Percentiles rank a stretch among this genome's conserved stretches.
phyloP scores from a whole-genome alignment of 2,329 filamentous ascomycete species.

The Aureobasidium sp. region DNA sequence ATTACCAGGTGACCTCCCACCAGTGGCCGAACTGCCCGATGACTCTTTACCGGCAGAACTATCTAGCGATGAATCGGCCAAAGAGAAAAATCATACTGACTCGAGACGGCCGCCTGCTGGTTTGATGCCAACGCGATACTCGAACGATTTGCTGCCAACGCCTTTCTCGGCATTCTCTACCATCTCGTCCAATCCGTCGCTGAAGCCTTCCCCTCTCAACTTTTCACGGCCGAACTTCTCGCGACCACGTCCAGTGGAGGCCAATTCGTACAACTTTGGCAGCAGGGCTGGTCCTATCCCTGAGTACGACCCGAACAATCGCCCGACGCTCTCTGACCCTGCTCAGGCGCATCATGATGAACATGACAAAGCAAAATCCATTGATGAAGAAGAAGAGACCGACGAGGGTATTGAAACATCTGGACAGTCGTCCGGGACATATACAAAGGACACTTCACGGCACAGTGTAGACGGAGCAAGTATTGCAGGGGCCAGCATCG shows the following conservation, averaged over 20 bases:
- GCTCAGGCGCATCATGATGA: background rate
- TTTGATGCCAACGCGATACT: background rate
- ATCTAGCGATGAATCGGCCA: background rate
- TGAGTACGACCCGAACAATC: background rate
- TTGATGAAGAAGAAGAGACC: background rate
- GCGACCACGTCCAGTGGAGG: constrained; percentile 18
- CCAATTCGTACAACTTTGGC: background rate
- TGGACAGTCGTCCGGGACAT: background rate
- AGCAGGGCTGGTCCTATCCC: background rate
- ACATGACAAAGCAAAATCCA: background rate
- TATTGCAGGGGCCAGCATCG: constrained; percentile 1
- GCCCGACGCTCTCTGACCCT: background rate
- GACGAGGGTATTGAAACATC: background rate
- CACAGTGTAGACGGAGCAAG: constrained; percentile 5
- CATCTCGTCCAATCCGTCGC: constrained; percentile 1
- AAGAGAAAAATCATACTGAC: background rate
- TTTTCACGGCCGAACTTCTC: constrained; percentile 28
- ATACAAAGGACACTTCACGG: background rate
- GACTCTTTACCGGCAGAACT: background rate
- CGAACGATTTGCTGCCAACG: background rate
- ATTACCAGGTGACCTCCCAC: constrained; percentile 1
- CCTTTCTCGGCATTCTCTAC: constrained; percentile 1
- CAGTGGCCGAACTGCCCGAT: background rate
- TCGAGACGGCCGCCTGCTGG: background rate
- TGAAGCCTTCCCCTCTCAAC: constrained; percentile 21